These are phyloP conservation scores for Daldinia bambusicola DNA, from an alignment of 495 filamentous ascomycete species.

Conservation along the genomic window DNA sequence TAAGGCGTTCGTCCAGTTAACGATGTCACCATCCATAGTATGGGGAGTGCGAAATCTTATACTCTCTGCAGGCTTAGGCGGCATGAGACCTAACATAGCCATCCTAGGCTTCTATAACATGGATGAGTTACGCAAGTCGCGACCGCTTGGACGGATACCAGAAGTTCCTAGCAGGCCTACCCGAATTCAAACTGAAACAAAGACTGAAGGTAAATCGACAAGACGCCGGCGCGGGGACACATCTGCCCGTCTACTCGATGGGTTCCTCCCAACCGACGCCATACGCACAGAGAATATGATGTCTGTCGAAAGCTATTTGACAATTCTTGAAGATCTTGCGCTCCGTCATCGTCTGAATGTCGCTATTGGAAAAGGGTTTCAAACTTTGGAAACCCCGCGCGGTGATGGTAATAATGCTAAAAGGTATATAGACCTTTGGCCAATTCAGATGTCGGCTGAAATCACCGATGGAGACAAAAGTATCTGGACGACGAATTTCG, in stretches of 20 bases:
- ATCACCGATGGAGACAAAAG: slow-evolving; percentile 72
- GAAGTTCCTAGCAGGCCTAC: slow-evolving; percentile 45
- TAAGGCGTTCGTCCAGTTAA: slow-evolving; percentile 89
- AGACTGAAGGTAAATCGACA: slow-evolving; percentile 33
- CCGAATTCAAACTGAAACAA: slow-evolving; percentile 31
- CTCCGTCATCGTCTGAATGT: slow-evolving; percentile 85
- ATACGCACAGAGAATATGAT: slow-evolving; percentile 71
- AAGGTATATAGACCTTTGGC: slow-evolving; percentile 89
- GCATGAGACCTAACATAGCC: slow-evolving; percentile 90
- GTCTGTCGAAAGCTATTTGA: slow-evolving; percentile 76
- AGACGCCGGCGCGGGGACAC: slow-evolving; percentile 56
- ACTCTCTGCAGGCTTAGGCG: slow-evolving; percentile 83
- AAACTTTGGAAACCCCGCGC: slow-evolving; percentile 75
- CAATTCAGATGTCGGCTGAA: slow-evolving; percentile 85
- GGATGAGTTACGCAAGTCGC: slow-evolving; percentile 70
- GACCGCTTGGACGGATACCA: slow-evolving; percentile 50
- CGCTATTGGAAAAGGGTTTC: slow-evolving; percentile 85
- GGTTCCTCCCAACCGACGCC: slow-evolving; percentile 67
- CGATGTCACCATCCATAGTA: slow-evolving; percentile 81
- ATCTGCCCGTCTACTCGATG: slow-evolving; percentile 57
- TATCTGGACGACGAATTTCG: slow-evolving; percentile 88
- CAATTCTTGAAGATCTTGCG: slow-evolving; percentile 83
- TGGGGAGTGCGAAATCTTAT: slow-evolving; percentile 89
- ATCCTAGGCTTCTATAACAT: slow-evolving; percentile 79
- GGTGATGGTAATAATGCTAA: slow-evolving; percentile 67